These are phyloP conservation scores for Aspergillus piperis DNA, from an alignment of 2,329 filamentous ascomycete species.

Conservation along the genomic window DNA sequence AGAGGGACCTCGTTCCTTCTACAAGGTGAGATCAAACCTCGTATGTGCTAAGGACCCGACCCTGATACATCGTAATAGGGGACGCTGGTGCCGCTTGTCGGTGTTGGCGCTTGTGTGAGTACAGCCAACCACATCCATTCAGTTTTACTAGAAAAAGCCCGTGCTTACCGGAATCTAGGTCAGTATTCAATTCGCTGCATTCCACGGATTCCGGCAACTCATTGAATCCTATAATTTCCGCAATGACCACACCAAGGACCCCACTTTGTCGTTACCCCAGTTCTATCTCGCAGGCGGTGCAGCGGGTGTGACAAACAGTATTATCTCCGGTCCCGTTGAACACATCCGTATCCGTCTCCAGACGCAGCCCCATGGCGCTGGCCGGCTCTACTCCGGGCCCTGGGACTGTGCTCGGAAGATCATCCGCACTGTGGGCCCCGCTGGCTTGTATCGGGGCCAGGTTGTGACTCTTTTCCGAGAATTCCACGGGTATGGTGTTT, in stretches of 20 bases:
- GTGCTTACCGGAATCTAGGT: constrained; percentile 38
- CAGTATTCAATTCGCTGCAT: constrained; percentile 91
- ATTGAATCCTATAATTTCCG: constrained; percentile 71
- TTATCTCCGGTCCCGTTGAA: constrained; percentile 85
- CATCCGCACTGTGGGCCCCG: constrained; percentile 63
- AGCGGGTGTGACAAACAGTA: constrained; percentile 81
- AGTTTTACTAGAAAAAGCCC: neutral
- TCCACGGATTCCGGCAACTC: constrained; percentile 80
- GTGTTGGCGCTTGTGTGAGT: constrained; percentile 84
- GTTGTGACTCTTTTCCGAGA: constrained; percentile 81
- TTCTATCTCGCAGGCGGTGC: constrained; percentile 88
- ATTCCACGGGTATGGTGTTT: constrained; percentile 87
- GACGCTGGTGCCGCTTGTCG: constrained; percentile 84
- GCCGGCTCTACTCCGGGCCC: constrained; percentile 74
- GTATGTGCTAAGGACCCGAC: too few relatives aligned
- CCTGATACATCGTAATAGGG: constrained; percentile 55
- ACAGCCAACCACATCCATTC: neutral
- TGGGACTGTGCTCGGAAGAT: constrained; percentile 82
- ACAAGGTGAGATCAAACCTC: constrained; percentile 53
- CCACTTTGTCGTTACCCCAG: constrained; percentile 69
- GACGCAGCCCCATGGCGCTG: constrained; percentile 82
- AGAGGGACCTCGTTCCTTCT: constrained; percentile 86
- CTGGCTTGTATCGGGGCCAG: constrained; percentile 82
- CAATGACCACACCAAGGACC: constrained; percentile 21
- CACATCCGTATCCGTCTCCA: constrained; percentile 92